Conservation (phyloP, 2,329 filamentous ascomycete species). For the Ophiostoma triangulosporum region DNA sequence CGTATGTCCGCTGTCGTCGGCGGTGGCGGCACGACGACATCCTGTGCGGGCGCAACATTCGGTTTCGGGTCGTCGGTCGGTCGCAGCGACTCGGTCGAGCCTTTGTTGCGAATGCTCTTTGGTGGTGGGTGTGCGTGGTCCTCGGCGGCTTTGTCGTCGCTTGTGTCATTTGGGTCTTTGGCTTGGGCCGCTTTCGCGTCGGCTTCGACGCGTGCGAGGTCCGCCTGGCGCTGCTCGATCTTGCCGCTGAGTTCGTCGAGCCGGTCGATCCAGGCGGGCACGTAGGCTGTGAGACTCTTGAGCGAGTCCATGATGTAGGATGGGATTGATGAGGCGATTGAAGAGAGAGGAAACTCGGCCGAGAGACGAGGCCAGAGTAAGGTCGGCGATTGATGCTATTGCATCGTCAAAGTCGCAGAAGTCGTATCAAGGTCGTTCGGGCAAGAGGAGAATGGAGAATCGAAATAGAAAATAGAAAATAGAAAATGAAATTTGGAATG, state of each 20-base stretch:
- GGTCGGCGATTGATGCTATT: not conserved
- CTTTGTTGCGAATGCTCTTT: constrained; percentile 18
- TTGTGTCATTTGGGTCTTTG: constrained; percentile 12
- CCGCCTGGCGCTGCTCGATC: constrained; percentile 46
- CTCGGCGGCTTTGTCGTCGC: not conserved
- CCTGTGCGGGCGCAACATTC: constrained; percentile 5
- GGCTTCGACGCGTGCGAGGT: constrained; percentile 33
- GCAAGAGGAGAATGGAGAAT: not conserved
- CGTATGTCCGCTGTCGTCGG: not conserved
- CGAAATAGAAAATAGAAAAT: not conserved
- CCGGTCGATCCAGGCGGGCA: constrained; percentile 46
- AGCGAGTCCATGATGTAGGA: constrained; percentile 38
- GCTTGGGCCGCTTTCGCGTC: constrained; percentile 18
- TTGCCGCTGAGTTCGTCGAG: constrained; percentile 47
- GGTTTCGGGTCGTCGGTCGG: constrained; percentile 14
- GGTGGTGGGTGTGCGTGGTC: constrained; percentile 12
- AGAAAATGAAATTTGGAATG: too few relatives aligned
- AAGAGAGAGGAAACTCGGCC: not conserved
- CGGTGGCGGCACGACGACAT: constrained; percentile 1
- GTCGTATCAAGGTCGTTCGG: not conserved
- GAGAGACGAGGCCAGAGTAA: not conserved
- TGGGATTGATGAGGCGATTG: not conserved
- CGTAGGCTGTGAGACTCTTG: constrained; percentile 37
- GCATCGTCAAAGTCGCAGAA: not conserved
- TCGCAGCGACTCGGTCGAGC: constrained; percentile 18